These are phyloP conservation scores for Spergularia marina DNA, from an alignment of 148 eudicot genomes.

Conservation along the genomic window DNA sequence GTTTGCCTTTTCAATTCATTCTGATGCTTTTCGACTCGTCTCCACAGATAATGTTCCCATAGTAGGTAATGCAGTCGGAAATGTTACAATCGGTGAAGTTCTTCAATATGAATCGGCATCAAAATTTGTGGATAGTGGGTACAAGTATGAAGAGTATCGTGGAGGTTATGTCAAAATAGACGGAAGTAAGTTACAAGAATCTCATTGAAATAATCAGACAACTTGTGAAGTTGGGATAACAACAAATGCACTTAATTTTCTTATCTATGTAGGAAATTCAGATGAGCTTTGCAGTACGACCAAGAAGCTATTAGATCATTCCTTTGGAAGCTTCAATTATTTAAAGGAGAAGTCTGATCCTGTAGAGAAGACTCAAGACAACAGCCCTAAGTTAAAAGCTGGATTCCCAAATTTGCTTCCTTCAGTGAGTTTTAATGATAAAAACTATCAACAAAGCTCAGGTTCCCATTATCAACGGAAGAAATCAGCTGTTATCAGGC, in stretches of 20 bases:
- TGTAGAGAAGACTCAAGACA: conserved; percentile 36
- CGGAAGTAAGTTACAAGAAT: conserved; percentile 32
- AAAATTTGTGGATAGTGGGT: conserved; percentile 40
- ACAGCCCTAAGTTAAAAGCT: conserved; percentile 35
- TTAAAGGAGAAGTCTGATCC: conserved; percentile 37
- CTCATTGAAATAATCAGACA: background rate
- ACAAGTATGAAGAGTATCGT: conserved; percentile 50
- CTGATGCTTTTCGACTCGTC: background rate
- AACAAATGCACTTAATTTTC: background rate
- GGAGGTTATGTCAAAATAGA: conserved; percentile 46
- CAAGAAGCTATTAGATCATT: conserved; percentile 44
- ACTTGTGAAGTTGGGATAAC: background rate
- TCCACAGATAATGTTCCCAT: conserved; percentile 40
- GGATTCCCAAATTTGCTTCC: conserved; percentile 46
- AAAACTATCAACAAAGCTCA: conserved; percentile 28
- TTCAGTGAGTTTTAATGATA: conserved; percentile 50
- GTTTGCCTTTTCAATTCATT: conserved; percentile 1
- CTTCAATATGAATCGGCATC: conserved; percentile 57
- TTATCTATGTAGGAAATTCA: conserved; percentile 33
- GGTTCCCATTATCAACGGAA: conserved; percentile 38
- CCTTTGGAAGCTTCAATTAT: conserved; percentile 47
- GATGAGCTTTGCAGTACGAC: conserved; percentile 40
- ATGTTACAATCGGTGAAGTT: conserved; percentile 40
- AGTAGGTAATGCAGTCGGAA: conserved; percentile 15
- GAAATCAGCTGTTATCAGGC: conserved; percentile 61